Percentiles rank a stretch among this genome's conserved stretches.
Evolutionary conservation across 2,329 filamentous ascomycete genomes (phyloP).

Genomic region (Fusarium pseudograminearum): DNA sequence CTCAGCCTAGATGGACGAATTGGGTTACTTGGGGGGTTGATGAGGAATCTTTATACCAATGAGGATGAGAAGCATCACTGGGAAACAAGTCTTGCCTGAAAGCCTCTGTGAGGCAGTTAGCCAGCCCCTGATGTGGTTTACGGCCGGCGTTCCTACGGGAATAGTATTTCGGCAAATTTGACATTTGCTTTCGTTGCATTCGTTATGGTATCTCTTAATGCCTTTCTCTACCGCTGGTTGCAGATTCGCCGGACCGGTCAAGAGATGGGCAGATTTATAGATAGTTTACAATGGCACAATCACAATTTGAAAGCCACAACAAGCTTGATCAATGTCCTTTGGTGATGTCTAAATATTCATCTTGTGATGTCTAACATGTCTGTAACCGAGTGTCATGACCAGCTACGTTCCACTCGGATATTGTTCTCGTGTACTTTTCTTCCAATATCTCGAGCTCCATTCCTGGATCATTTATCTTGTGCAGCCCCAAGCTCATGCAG

Average conservation of each 20-base stretch:
- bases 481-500: neutral
- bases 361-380: neutral
- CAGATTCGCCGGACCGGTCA: slow-evolving; percentile 8
- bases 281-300: slow-evolving; percentile 52
- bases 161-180: slow-evolving; percentile 50
- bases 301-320: slow-evolving; percentile 41
- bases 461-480: neutral
- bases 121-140: slow-evolving; percentile 43
- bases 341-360: neutral
- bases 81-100: slow-evolving; percentile 37
- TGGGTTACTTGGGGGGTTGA: slow-evolving; percentile 44
- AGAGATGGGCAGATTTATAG: slow-evolving; percentile 40
- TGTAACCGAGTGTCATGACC: neutral
- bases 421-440: neutral
- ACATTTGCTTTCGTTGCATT: slow-evolving; percentile 50
- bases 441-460: neutral
- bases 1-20: slow-evolving; percentile 47
- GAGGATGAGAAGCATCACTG: slow-evolving; percentile 47
- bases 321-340: neutral
- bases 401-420: neutral
- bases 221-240: slow-evolving; percentile 27
- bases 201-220: slow-evolving; percentile 38
- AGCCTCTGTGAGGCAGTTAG: slow-evolving; percentile 45
- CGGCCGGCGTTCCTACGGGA: slow-evolving; percentile 46
- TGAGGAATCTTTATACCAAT: slow-evolving; percentile 49